A percentile compares a stretch with the other conserved stretches of the same genome.
Evolutionary conservation across 2,329 filamentous ascomycete genomes (phyloP).

Genomic region (Pleomassaria siparia): DNA sequence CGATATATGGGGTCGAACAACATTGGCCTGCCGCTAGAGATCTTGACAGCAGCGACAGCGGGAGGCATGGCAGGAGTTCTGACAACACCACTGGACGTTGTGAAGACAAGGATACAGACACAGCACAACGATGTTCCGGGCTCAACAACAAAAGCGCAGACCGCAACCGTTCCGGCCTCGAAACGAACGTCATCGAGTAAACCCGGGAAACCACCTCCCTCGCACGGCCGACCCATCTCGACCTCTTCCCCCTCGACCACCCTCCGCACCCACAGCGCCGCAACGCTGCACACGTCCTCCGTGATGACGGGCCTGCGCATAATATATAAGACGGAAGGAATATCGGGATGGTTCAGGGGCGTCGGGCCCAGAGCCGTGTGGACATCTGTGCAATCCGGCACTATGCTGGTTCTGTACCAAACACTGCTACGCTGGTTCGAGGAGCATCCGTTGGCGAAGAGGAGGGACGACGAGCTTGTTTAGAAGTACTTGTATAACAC

Average conservation of each 20-base stretch:
- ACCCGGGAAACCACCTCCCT: conserved; percentile 24
- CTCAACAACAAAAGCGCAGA: conserved; percentile 15
- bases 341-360: conserved; percentile 89
- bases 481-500: conserved; percentile 7
- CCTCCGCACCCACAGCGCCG: conserved; percentile 74
- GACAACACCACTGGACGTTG: conserved; percentile 94
- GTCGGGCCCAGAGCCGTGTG: conserved; percentile 91
- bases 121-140: conserved; percentile 63
- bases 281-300: conserved; percentile 84
- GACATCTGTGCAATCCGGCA: conserved; percentile 96
- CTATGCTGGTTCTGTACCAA: conserved; percentile 96
- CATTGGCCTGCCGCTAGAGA: conserved; percentile 82
- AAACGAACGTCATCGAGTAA: conserved; percentile 34
- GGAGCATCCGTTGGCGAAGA: conserved; percentile 45
- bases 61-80: conserved; percentile 92
- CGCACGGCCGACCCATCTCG: conserved; percentile 70
- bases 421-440: conserved; percentile 79
- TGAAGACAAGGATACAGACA: conserved; percentile 95
- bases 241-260: conserved; percentile 88
- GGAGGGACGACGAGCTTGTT: conserved; percentile 15
- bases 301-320: conserved; percentile 80
- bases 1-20: conserved; percentile 76
- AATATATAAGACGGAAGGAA: conserved; percentile 87
- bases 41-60: conserved; percentile 84
- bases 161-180: conserved; percentile 16